Conservation (phyloP, 129 eudicot genomes). For the Erigeron canadensis region DNA sequence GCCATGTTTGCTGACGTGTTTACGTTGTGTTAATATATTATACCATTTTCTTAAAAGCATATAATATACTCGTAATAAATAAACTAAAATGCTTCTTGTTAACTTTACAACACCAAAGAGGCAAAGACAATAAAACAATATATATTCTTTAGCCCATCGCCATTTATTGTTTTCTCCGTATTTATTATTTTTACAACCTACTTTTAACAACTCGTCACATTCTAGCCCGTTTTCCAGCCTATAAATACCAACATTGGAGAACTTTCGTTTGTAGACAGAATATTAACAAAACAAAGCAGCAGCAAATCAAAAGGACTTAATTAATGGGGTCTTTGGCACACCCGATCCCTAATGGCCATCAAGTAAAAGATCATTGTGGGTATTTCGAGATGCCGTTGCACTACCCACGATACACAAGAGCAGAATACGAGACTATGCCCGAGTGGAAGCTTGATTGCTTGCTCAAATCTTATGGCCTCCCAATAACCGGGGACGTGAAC, state of each 20-base stretch:
- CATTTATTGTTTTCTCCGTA: conserved; percentile 43
- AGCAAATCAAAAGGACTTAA: conserved; percentile 23
- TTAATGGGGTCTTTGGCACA: conserved; percentile 41
- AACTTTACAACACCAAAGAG: conserved; percentile 38
- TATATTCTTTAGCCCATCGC: conserved; percentile 30
- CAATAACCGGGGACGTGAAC: conserved; percentile 40
- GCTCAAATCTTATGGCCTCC: conserved; percentile 56
- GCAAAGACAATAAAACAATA: conserved; percentile 29
- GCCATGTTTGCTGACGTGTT: no score
- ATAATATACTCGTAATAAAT: no score
- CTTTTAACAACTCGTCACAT: conserved; percentile 33
- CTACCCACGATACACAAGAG: conserved; percentile 59
- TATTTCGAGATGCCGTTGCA: conserved; percentile 76
- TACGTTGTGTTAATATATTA: no score
- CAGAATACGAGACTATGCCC: conserved; percentile 63
- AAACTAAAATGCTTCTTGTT: conserved; percentile 30
- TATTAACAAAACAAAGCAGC: background rate
- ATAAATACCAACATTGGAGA: conserved; percentile 19
- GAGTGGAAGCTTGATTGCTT: conserved; percentile 80
- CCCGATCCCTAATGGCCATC: conserved; percentile 24
- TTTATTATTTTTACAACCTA: conserved; percentile 33
- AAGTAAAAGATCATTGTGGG: conserved; percentile 26
- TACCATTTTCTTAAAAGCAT: conserved; percentile 1
- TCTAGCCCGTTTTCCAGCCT: background rate
- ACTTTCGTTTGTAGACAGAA: background rate